A percentile compares a stretch with the other conserved stretches of the same genome.
These are phyloP conservation scores for Russula sp. DNA, from an alignment of 768 basidiomycete genomes.

Conservation along the genomic window DNA sequence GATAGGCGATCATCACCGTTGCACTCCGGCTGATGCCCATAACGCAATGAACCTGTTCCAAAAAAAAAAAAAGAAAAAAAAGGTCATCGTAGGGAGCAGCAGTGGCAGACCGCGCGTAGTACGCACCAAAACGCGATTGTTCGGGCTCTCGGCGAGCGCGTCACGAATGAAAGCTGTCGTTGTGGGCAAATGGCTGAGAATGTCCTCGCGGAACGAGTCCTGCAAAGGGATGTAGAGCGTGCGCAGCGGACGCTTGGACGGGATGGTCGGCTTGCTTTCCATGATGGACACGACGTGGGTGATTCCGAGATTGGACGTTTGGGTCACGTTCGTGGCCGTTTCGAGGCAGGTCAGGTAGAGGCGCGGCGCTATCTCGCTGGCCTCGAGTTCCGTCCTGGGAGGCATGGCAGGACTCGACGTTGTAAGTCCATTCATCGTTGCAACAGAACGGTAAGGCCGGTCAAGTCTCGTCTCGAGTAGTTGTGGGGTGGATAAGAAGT, in stretches of 20 bases:
- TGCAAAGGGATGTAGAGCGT: conserved; percentile 45
- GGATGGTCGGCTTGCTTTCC: conserved; percentile 42
- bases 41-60: conserved; percentile 63
- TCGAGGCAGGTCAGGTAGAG: conserved; percentile 59
- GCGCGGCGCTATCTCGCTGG: conserved; percentile 36
- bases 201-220: conserved; percentile 36
- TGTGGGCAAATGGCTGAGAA: conserved; percentile 38
- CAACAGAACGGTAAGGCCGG: not conserved
- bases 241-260: conserved; percentile 32
- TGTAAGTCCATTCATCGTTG: too few relatives aligned
- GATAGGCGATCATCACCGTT: conserved; percentile 69
- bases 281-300: conserved; percentile 68
- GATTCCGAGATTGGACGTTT: conserved; percentile 50
- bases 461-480: not conserved
- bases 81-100: too few relatives aligned
- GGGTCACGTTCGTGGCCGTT: conserved; percentile 44
- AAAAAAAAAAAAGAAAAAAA: not conserved
- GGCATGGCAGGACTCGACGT: too few relatives aligned
- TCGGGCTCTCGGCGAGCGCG: conserved; percentile 38
- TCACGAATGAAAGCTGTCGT: conserved; percentile 48
- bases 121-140: conserved; percentile 45
- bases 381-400: too few relatives aligned
- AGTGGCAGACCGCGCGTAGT: too few relatives aligned
- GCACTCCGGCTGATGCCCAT: conserved; percentile 72
- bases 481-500: not conserved